Evolutionary conservation across 495 filamentous ascomycete genomes (phyloP), one percentile per base, ranked within the genome.

Genomic region (Cetradonia linearis): DNA sequence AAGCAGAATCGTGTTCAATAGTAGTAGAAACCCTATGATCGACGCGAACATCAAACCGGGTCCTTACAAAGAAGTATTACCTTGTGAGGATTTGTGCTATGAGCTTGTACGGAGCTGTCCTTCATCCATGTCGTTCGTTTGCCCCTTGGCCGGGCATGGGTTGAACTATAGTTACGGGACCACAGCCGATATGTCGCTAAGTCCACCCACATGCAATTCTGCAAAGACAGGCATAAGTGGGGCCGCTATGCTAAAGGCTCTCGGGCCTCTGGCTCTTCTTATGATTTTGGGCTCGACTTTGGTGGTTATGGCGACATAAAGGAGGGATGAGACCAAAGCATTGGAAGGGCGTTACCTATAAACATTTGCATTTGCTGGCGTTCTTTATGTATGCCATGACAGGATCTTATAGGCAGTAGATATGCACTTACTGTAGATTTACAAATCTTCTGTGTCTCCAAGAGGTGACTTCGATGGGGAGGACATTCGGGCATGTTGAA

Each of bases 11-110:
- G 31, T 31, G 42, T 68, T 63, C 37, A 65, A 62, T 5, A 48
- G 66, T 11, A 86, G 85, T 20, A 78, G 91, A 6, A 94, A 87
- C 63, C 63, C 77, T 5, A 64, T 77, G 37, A 95, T 97, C 63
- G 91, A 96, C 67, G 54, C 70, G 2, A 46, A 70, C 0, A 81
- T 97, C 63, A 66, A 77, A 54, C 93, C 93, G 0, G 93, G 94
- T 0, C 92, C 93, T 0, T 96, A 97, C 71, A 95, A 91, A 69
- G 93, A 99, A 73, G 67, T 97, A 31, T 75, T 96, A 37, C 93
- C 93, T 0, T 95, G 91, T 67, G 76, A 84, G 55, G 82, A 91
- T 63, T 71, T 95, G 44, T 99, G 93, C 72, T 89, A 90, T 69
- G 78, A 82, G 23, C 74, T 97, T 2, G 87, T 94, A 23, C 82